A percentile compares a stretch with the other conserved stretches of the same genome.
These are phyloP conservation scores for Yamadazyma aaseri DNA, from an alignment of 1,139 yeast genomes.

Conservation along the genomic window DNA sequence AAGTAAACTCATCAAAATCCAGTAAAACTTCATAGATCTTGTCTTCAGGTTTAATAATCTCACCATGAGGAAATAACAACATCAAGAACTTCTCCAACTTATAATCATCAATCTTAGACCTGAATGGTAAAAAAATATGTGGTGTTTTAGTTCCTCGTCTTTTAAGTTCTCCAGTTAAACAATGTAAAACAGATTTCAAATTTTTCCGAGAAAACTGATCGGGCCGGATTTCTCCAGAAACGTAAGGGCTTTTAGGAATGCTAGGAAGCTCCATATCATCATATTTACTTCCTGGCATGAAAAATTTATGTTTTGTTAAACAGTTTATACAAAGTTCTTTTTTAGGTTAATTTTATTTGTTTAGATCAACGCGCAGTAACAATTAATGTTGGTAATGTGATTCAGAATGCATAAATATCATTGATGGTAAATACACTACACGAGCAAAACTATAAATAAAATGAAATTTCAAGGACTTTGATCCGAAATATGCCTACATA, in stretches of 20 bases:
- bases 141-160: constrained; percentile 57
- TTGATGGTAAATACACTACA: no score
- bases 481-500: no score
- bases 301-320: neutral
- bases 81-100: constrained; percentile 54
- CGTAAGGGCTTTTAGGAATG: constrained; percentile 17
- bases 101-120: constrained; percentile 61
- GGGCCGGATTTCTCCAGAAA: constrained; percentile 15
- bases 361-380: neutral
- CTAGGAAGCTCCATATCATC: constrained; percentile 27
- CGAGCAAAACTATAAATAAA: no score
- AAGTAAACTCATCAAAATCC: constrained; percentile 60
- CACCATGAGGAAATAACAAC: constrained; percentile 54
- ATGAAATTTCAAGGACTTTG: no score
- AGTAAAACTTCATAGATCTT: constrained; percentile 36
- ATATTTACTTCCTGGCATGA: neutral
- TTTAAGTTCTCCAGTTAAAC: constrained; percentile 65
- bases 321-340: no score
- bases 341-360: neutral
- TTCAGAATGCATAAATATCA: no score
- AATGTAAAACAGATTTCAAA: constrained; percentile 61
- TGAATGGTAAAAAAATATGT: constrained; percentile 64
- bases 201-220: constrained; percentile 61
- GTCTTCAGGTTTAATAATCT: constrained; percentile 28
- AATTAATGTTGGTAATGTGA: no score